Conservation (phyloP, 805 yeast species). For the Citeromyces matritensis region DNA sequence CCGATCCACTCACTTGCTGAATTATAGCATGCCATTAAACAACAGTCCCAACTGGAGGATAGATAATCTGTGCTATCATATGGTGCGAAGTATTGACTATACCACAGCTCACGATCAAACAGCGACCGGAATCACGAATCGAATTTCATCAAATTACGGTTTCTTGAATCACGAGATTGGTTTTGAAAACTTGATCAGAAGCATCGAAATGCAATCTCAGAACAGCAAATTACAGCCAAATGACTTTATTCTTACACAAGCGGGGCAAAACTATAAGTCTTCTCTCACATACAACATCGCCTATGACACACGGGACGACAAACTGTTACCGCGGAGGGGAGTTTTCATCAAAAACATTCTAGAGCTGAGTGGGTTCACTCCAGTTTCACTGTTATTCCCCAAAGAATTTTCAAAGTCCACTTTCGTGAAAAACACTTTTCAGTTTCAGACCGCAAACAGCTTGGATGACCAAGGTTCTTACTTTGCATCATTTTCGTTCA, state of each 20-base stretch:
- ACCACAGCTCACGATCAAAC: conserved; percentile 26
- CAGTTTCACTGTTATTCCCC: conserved; percentile 1
- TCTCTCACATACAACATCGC: conserved; percentile 21
- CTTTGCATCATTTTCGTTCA: not conserved
- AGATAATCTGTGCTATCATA: conserved; percentile 23
- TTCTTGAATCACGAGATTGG: conserved; percentile 32
- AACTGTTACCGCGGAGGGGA: conserved; percentile 27
- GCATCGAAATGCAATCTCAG: conserved; percentile 12
- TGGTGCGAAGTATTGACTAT: conserved; percentile 31
- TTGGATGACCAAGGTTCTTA: too few relatives aligned
- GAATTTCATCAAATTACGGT: conserved; percentile 19
- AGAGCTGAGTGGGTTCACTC: conserved; percentile 18
- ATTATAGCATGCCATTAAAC: conserved; percentile 27
- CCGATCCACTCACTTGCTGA: conserved; percentile 30
- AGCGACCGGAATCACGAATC: conserved; percentile 25
- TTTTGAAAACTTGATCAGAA: conserved; percentile 26
- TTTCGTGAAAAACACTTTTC: conserved; percentile 25
- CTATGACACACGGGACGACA: conserved; percentile 28
- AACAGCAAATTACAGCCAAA: conserved; percentile 7
- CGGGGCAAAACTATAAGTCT: conserved; percentile 31
- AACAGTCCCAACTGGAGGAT: conserved; percentile 23
- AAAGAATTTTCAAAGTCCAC: conserved; percentile 11
- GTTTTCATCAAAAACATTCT: conserved; percentile 17
- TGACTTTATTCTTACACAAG: conserved; percentile 17
- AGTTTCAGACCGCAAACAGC: conserved; percentile 18